These are phyloP conservation scores for Ascochyta pisi DNA, from an alignment of 2,329 filamentous ascomycete genomes.

Conservation along the genomic window DNA sequence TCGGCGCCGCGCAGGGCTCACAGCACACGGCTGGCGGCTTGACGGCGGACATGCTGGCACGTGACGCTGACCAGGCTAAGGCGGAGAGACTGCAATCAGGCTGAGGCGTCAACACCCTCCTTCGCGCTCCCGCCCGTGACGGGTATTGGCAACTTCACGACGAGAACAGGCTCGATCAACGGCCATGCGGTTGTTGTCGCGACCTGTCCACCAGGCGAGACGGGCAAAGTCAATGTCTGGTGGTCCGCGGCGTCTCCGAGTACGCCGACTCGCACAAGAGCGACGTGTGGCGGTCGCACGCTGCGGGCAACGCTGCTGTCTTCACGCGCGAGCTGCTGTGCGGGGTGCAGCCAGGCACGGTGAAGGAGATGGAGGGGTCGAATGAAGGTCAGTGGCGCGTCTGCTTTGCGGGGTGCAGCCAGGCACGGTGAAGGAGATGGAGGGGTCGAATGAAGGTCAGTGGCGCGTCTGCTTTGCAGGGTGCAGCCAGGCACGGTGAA, in stretches of 20 bases:
- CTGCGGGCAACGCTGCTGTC: constrained; percentile 18
- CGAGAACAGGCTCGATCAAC: constrained; percentile 19
- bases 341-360: too few species aligned
- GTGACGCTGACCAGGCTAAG: too few species aligned
- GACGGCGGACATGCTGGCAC: too few species aligned
- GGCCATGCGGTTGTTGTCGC: constrained; percentile 19
- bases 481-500: too few species aligned
- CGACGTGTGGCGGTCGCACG: constrained; percentile 16
- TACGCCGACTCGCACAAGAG: constrained; percentile 22
- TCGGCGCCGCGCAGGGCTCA: too few species aligned
- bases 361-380: not conserved
- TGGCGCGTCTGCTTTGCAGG: too few species aligned
- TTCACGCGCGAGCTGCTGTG: constrained; percentile 16
- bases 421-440: too few species aligned
- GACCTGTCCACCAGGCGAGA: constrained; percentile 9
- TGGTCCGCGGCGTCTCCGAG: constrained; percentile 21
- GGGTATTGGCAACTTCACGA: constrained; percentile 1
- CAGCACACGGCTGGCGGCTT: too few species aligned
- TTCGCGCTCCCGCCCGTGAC: too few species aligned
- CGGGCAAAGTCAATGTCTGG: constrained; percentile 22
- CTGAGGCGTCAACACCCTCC: too few species aligned
- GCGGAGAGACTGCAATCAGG: too few species aligned
- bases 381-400: not conserved
- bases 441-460: too few species aligned
- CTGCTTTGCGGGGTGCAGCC: not conserved